A percentile compares a stretch with the other conserved stretches of the same genome.
Evolutionary conservation across 352 stramenopile genomes (phyloP).

Genomic region (Phytophthora kernoviae): DNA sequence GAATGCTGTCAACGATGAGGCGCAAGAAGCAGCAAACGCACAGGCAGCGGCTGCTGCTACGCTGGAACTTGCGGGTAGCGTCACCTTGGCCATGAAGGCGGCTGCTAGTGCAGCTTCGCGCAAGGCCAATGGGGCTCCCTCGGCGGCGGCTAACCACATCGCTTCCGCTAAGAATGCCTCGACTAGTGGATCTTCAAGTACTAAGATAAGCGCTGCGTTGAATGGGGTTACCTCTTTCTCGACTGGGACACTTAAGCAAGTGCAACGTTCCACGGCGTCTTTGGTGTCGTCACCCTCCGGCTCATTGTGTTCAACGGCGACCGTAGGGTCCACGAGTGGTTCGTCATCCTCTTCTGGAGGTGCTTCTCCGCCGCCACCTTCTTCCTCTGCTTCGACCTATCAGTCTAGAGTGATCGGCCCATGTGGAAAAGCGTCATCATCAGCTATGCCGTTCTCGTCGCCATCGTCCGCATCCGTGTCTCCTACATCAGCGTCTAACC

Average conservation of each 20-base stretch:
- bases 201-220: slow-evolving; percentile 24
- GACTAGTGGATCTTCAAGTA: slow-evolving; percentile 5
- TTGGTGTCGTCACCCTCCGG: slow-evolving; percentile 16
- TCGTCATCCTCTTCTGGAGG: slow-evolving; percentile 36
- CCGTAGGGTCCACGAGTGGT: slow-evolving; percentile 32
- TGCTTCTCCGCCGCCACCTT: slow-evolving; percentile 24
- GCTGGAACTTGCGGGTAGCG: slow-evolving; percentile 35
- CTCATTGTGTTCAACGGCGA: slow-evolving; percentile 10
- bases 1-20: slow-evolving; percentile 36
- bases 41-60: slow-evolving; percentile 39
- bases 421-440: slow-evolving; percentile 56
- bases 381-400: slow-evolving; percentile 31
- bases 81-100: slow-evolving; percentile 34
- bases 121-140: slow-evolving; percentile 11
- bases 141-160: slow-evolving; percentile 1
- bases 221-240: slow-evolving; percentile 21
- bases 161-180: slow-evolving; percentile 1
- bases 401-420: slow-evolving; percentile 35
- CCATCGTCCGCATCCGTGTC: slow-evolving; percentile 40
- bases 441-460: slow-evolving; percentile 48
- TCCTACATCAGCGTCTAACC: slow-evolving; percentile 37
- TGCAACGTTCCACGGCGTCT: slow-evolving; percentile 18
- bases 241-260: slow-evolving; percentile 30
- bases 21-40: slow-evolving; percentile 38
- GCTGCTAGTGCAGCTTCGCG: slow-evolving; percentile 17